A percentile compares a stretch with the other conserved stretches of the same genome.
phyloP scores from a whole-genome alignment of 2,329 filamentous ascomycete species.

The Bipolaris gigantea region DNA sequence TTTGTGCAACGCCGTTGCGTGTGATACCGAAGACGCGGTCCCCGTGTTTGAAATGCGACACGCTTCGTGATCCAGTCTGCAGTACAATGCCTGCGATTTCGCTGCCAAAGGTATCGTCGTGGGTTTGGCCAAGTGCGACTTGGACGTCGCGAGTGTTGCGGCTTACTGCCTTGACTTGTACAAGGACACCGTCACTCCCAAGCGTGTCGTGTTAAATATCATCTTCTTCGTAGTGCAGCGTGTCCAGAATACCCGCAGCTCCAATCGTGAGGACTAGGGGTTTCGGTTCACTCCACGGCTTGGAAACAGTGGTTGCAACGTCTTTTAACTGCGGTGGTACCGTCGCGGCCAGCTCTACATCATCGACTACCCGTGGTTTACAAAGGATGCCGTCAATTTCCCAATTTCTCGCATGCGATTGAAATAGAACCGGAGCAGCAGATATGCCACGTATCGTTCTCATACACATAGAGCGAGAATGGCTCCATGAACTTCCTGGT shows the following conservation, averaged over 20 bases:
- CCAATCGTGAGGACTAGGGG: conserved; percentile 13
- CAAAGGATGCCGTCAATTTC: conserved; percentile 8
- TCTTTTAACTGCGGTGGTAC: conserved; percentile 1
- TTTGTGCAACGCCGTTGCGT: conserved; percentile 8
- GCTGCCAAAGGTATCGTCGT: conserved; percentile 14
- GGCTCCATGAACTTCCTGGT: not conserved
- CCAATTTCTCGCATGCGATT: conserved; percentile 10
- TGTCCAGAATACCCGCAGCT: conserved; percentile 17
- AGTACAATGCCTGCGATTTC: conserved; percentile 24
- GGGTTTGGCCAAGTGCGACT: conserved; percentile 31
- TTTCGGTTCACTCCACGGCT: conserved; percentile 14
- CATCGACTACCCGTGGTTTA: conserved; percentile 14
- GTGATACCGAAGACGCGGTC: conserved; percentile 16
- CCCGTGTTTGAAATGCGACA: conserved; percentile 2
- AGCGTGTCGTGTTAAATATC: not conserved
- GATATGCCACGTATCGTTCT: conserved; percentile 25
- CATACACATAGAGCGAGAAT: conserved; percentile 13
- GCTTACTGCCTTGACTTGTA: conserved; percentile 20
- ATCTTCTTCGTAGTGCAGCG: conserved; percentile 17
- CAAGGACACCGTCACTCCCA: conserved; percentile 15
- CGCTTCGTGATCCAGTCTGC: not conserved
- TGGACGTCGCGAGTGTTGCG: conserved; percentile 25
- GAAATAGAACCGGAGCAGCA: conserved; percentile 26
- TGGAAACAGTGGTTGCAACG: conserved; percentile 14
- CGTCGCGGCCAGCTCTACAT: conserved; percentile 1